Evolutionary conservation across 805 yeast genomes (phyloP).

Genomic region (Wickerhamiella bombiphila): DNA sequence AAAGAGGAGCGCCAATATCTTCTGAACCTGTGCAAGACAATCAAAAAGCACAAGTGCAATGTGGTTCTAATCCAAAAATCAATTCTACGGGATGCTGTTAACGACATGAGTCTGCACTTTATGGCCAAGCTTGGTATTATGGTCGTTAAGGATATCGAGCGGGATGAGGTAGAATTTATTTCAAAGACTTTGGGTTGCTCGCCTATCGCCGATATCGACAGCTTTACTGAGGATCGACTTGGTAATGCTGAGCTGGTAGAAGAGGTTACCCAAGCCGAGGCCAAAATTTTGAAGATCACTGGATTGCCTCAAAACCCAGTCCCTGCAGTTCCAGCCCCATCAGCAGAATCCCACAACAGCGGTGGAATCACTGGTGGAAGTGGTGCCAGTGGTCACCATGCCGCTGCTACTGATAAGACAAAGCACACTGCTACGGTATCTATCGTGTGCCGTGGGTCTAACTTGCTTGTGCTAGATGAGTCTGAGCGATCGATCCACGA

Average conservation of each 20-base stretch:
- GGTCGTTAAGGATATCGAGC: conserved; percentile 89
- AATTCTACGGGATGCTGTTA: conserved; percentile 88
- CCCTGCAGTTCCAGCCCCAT: conserved; percentile 24
- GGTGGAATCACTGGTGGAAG: conserved; percentile 13
- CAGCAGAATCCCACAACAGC: conserved; percentile 1
- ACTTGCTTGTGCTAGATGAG: conserved; percentile 78
- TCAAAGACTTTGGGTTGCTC: conserved; percentile 77
- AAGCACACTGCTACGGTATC: conserved; percentile 27
- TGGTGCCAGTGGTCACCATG: conserved; percentile 12
- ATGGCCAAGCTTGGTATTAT: conserved; percentile 80
- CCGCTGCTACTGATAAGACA: conserved; percentile 39
- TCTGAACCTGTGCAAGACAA: conserved; percentile 86
- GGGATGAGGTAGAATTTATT: conserved; percentile 91
- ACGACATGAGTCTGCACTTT: conserved; percentile 88
- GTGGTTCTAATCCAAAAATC: conserved; percentile 82
- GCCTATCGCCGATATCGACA: conserved; percentile 90
- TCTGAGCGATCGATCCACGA: conserved; percentile 96
- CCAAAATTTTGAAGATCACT: conserved; percentile 75
- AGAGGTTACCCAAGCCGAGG: conserved; percentile 78
- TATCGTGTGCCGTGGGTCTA: conserved; percentile 89
- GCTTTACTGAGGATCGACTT: conserved; percentile 82
- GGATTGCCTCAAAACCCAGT: conserved; percentile 48
- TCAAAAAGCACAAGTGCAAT: conserved; percentile 93
- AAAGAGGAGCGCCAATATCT: conserved; percentile 96
- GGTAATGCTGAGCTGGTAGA: conserved; percentile 88